These are phyloP conservation scores for Corynespora cassiicola DNA, from an alignment of 2,329 filamentous ascomycete species.

Conservation along the genomic window DNA sequence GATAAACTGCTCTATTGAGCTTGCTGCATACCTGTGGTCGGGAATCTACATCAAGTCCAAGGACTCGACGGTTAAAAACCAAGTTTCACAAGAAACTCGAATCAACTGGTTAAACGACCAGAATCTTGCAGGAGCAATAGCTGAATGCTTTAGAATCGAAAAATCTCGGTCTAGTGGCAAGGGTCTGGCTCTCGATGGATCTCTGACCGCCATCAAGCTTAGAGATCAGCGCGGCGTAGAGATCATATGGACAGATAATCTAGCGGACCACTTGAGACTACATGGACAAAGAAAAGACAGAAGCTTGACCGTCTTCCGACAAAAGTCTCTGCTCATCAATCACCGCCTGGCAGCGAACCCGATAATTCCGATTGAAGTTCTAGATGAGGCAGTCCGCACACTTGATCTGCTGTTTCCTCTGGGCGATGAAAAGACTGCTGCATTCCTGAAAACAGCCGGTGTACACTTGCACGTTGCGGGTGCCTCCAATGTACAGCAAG, in stretches of 20 bases:
- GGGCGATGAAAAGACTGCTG: slow-evolving; percentile 13
- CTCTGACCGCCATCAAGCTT: slow-evolving; percentile 13
- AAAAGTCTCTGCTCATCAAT: slow-evolving; percentile 18
- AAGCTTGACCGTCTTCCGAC: slow-evolving; percentile 15
- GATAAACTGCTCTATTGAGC: slow-evolving; percentile 13
- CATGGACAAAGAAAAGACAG: slow-evolving; percentile 12
- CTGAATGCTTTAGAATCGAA: slow-evolving; percentile 1
- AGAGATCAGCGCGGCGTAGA: slow-evolving; percentile 10
- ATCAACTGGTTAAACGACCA: slow-evolving; percentile 10
- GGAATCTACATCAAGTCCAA: slow-evolving; percentile 9
- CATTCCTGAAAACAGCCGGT: slow-evolving; percentile 10
- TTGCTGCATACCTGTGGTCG: slow-evolving; percentile 14
- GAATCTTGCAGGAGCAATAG: slow-evolving; percentile 7
- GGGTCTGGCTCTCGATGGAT: slow-evolving; percentile 7
- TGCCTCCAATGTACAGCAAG: not conserved
- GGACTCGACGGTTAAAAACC: slow-evolving; percentile 3
- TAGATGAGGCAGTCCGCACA: slow-evolving; percentile 16
- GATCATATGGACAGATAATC: slow-evolving; percentile 16
- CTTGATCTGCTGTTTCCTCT: slow-evolving; percentile 22
- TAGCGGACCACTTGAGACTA: slow-evolving; percentile 17
- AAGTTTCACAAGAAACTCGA: slow-evolving; percentile 6
- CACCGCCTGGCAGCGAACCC: slow-evolving; percentile 7
- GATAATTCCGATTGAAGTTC: slow-evolving; percentile 7
- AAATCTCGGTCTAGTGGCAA: not conserved
- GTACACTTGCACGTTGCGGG: slow-evolving; percentile 3